Conservation (phyloP, 805 yeast species). For the Saccharomycopsis sp. region DNA sequence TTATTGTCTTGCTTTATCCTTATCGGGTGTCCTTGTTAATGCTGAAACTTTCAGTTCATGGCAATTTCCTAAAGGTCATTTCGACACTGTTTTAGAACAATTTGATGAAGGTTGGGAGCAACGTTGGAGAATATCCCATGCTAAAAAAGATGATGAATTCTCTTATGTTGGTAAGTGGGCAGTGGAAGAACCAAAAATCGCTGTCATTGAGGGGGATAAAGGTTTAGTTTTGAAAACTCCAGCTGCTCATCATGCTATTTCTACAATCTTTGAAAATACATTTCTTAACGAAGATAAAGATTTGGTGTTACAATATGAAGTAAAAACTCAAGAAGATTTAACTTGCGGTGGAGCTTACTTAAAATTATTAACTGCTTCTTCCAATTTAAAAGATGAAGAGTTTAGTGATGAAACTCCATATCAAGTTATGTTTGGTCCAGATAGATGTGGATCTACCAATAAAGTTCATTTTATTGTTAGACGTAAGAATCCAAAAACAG, state of each 20-base stretch:
- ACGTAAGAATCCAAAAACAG: constrained; percentile 43
- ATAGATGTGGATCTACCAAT: constrained; percentile 73
- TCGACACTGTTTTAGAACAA: constrained; percentile 52
- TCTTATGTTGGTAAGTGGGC: constrained; percentile 69
- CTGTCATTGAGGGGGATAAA: constrained; percentile 54
- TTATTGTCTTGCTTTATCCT: not conserved
- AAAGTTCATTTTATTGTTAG: constrained; percentile 69
- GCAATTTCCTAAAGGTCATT: not conserved
- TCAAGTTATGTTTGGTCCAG: constrained; percentile 92
- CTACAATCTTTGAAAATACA: constrained; percentile 45
- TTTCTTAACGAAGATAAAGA: constrained; percentile 53
- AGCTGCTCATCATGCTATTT: constrained; percentile 78
- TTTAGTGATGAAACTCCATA: constrained; percentile 63
- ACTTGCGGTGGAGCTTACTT: constrained; percentile 87
- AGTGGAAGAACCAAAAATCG: constrained; percentile 48
- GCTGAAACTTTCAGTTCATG: constrained; percentile 1
- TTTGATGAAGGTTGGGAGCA: constrained; percentile 35
- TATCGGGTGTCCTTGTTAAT: not conserved
- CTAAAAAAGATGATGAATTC: constrained; percentile 40
- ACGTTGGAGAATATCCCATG: constrained; percentile 54
- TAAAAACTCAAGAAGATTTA: constrained; percentile 69
- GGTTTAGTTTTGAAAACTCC: constrained; percentile 70
- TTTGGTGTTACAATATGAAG: constrained; percentile 82
- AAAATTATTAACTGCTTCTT: constrained; percentile 48
- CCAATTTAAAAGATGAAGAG: constrained; percentile 30